Conservation (phyloP, 2,329 filamentous ascomycete species). For the Penicillium paneum region DNA sequence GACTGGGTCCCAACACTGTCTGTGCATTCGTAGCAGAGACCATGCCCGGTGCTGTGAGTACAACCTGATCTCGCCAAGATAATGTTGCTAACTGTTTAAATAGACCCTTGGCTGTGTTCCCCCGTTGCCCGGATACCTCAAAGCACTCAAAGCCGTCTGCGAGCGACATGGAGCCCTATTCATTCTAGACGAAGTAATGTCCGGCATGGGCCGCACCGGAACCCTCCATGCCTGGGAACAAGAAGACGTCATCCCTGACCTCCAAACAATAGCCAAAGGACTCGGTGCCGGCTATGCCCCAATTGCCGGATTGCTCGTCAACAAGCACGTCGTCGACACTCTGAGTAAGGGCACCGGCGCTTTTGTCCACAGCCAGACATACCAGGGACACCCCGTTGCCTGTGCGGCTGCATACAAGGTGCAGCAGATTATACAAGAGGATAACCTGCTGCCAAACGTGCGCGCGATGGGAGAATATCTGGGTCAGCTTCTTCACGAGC, state of each 20-base stretch:
- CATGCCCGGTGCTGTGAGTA: constrained; percentile 46
- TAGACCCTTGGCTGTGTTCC: constrained; percentile 52
- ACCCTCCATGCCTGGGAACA: constrained; percentile 57
- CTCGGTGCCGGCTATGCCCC: constrained; percentile 55
- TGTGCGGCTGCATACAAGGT: constrained; percentile 53
- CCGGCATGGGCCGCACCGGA: constrained; percentile 54
- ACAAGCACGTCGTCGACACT: constrained; percentile 46
- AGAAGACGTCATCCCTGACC: constrained; percentile 53
- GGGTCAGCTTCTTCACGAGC: constrained; percentile 40
- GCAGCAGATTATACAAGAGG: constrained; percentile 51
- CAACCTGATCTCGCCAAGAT: neutral
- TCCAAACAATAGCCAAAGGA: constrained; percentile 58
- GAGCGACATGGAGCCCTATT: constrained; percentile 55
- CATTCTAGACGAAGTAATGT: constrained; percentile 51
- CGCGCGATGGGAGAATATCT: constrained; percentile 30
- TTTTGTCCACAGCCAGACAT: constrained; percentile 58
- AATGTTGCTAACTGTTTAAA: neutral
- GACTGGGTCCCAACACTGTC: constrained; percentile 61
- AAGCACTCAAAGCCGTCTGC: constrained; percentile 54
- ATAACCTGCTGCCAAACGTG: constrained; percentile 48
- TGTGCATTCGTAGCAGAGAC: constrained; percentile 63
- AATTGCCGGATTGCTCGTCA: constrained; percentile 52
- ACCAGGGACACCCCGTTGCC: constrained; percentile 53
- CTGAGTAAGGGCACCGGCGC: constrained; percentile 43
- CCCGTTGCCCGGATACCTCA: constrained; percentile 53